Evolutionary conservation across 805 yeast species (phyloP), one percentile per base, ranked within the genome.

Genomic region (Wickerhamiella siamensis): DNA sequence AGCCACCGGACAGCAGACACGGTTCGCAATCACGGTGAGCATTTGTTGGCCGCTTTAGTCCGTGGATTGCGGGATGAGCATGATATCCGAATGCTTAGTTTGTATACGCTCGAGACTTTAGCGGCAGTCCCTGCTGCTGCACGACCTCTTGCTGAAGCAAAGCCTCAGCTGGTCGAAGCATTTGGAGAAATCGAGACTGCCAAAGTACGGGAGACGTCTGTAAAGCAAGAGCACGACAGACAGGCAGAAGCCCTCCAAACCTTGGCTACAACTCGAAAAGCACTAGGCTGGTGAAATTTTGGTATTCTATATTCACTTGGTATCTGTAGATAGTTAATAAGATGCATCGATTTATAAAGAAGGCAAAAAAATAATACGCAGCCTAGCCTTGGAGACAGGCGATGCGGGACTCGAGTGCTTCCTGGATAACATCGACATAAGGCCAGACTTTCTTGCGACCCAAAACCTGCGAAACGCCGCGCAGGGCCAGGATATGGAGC

Each of bases 181-280:
- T 62, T 67, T 39, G 60, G 57, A 9, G 67, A 65, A 38, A 61
- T 69, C 20, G 50, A 72, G 41, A 64, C 63, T 33, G 67, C 67
- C 41, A 75, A 71, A 46, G 59, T 75, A 41, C 68, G 72, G 46
- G 76, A 71, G 20, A 75, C 69, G 41, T 79, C 83, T 5, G 74
- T 77, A n/a, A 71, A 77, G 41, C 83, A 78, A 54, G 83, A 77
- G 43, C 58, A 71, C 19, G 84, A 77, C 51, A 70, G 67, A 44
- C 67, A 66, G n/a, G 33, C n/a, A n/a, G 33, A 31, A 12, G 29
- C 29, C 29, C 29, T 24, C 12, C 29, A 24, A 24, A 12, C 29
- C 29, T 12, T 24, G 10, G 29, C 6, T 12, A 12, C 12, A 6
- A 24, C 29, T 24, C 6, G 12, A 12, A 6, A 12, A 8, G 29